Base-by-base conservation (phyloP, 129 eudicot species). In the Artemisia argyi region DNA sequence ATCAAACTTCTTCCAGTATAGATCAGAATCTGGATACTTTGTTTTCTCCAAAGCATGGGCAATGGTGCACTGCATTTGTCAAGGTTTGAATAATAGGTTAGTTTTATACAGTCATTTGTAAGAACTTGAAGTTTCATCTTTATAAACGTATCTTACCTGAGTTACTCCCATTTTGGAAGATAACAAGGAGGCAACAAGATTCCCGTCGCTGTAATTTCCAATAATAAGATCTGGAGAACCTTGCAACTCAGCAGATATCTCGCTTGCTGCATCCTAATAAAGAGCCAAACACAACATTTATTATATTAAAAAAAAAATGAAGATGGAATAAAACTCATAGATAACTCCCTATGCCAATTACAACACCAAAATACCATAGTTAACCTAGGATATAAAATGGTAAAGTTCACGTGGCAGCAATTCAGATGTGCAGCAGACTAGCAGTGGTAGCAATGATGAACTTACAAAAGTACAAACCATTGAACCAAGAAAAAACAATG, bases 11-110 rank as follows among this genome's bases (percentile, higher is more conserved):
- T 78, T 86, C 99, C 99, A 95, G 52, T 86, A 95, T 50, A 91
- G 76, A 55, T 95, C 97, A 0, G 99, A 95, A 69, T 95, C 99
- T 61, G 99, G 99, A 76, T 95, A 95, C 74, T 95, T 95, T 58
- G 97, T 95, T 73, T 88, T 95, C 82, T 95, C 99, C 87, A 95
- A 72, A 63, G 99, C 99, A 77, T 95, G 99, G 5, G 99, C 99
- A 82, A 95, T 95, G 66, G 79, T 95, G 82, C 99, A 95, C 99
- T 95, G 83, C 42, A 71, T 72, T 24, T 71, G 46, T 67, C 59
- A 72, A 44, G 22, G 1, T 51, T 39, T 22, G 12, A 44, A 17
- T 60, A 7, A 63, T 1, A 3, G 17, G 51, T 44, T 24, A 76
- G 35, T 19, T 24, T 52, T 62, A 66, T 61, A 14, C 12, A 61